phyloP scores from a whole-genome alignment of 495 filamentous ascomycete genomes.

The Podospora pseudopauciseta region DNA sequence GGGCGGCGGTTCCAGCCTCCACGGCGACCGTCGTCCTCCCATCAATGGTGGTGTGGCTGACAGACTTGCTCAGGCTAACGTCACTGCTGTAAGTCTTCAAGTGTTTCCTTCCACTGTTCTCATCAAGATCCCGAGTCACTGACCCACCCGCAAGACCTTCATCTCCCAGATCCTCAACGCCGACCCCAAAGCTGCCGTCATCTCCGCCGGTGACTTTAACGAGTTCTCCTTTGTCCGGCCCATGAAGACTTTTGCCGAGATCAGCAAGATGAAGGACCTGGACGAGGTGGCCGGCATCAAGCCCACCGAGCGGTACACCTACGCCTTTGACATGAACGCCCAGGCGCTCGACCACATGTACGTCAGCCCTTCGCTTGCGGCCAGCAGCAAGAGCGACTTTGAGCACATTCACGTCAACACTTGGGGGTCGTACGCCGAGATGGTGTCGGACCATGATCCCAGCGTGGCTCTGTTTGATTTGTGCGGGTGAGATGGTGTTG shows the following conservation, averaged over 20 bases:
- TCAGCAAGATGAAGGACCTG: conserved; percentile 49
- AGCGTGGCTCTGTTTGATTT: conserved; percentile 53
- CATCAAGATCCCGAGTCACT: not conserved
- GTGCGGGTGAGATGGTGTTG: conserved; percentile 33
- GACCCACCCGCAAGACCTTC: conserved; percentile 26
- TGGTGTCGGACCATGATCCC: conserved; percentile 59
- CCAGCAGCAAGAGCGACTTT: conserved; percentile 32
- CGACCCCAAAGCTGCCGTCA: conserved; percentile 43
- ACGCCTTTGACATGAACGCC: conserved; percentile 37
- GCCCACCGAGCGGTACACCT: conserved; percentile 56
- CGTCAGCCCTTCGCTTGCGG: conserved; percentile 42
- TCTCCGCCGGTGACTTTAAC: conserved; percentile 59
- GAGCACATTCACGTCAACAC: conserved; percentile 63
- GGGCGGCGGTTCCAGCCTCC: conserved; percentile 52
- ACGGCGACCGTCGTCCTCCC: conserved; percentile 58
- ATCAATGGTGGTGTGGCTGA: conserved; percentile 53
- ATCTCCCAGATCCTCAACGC: conserved; percentile 41
- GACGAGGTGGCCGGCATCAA: conserved; percentile 48
- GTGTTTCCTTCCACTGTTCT: not conserved
- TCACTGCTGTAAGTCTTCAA: conserved; percentile 42
- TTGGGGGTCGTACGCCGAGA: conserved; percentile 47
- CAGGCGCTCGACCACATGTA: conserved; percentile 62
- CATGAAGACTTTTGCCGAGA: conserved; percentile 39
- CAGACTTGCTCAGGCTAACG: conserved; percentile 45
- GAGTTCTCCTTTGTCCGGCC: conserved; percentile 57